A percentile compares a stretch with the other conserved stretches of the same genome.
Conservation (phyloP, 202 grass and related monocot genomes). For the Musa balbisiana region DNA sequence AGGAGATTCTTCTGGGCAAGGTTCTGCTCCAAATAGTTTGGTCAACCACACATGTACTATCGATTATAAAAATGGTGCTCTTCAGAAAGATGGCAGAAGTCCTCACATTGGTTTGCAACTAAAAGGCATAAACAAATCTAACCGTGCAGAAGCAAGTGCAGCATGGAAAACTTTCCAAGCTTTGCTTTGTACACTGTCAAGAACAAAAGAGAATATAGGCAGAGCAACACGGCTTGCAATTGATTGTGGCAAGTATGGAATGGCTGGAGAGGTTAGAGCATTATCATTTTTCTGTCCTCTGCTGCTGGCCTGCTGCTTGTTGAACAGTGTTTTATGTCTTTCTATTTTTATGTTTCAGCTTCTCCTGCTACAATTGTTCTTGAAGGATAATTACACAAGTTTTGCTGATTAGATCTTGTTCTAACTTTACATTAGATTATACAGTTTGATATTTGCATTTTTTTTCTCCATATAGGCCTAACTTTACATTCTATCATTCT, state of each 20-base stretch:
- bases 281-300: conserved; percentile 21
- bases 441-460: no score
- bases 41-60: conserved; percentile 27
- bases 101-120: conserved; percentile 34
- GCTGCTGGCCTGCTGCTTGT: conserved; percentile 26
- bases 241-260: conserved; percentile 88
- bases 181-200: conserved; percentile 68
- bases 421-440: background rate
- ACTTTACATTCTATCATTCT: no score
- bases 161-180: conserved; percentile 63
- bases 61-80: conserved; percentile 34
- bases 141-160: conserved; percentile 53
- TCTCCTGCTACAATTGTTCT: background rate
- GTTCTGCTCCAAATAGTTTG: conserved; percentile 38
- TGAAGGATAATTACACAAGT: no score
- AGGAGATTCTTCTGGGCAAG: conserved; percentile 40
- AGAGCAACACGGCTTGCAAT: conserved; percentile 90
- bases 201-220: conserved; percentile 91
- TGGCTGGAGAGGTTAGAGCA: conserved; percentile 81
- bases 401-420: background rate
- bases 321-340: conserved; percentile 4
- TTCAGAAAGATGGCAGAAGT: conserved; percentile 31
- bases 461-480: no score
- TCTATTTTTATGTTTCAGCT: background rate
- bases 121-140: conserved; percentile 35